Evolutionary conservation across 2,329 filamentous ascomycete species (phyloP), one percentile per base, ranked within the genome.

Genomic region (Celoporthe dispersa): DNA sequence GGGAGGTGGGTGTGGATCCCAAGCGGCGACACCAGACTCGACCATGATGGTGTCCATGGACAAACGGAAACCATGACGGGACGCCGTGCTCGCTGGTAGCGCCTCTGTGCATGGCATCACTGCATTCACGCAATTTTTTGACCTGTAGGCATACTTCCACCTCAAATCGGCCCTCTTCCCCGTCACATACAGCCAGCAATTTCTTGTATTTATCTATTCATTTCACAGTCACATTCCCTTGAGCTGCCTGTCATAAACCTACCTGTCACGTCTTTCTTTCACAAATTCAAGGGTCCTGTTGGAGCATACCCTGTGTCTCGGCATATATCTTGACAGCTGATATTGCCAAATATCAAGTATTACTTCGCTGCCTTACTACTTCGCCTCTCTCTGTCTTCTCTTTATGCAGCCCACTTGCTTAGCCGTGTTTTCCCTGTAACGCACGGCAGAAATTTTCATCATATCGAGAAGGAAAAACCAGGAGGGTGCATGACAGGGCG

Each of bases 131-230:
- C 48, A 64, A 68, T n/a, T n/a, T n/a, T n/a, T n/a, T n/a, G n/a
- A 48, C 69, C 61, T 74, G 68, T 39, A 74, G 44, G 19, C 62
- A 62, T 59, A 65, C 77, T 37, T 73, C 69, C 66, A 75, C 72
- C 73, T 76, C 37, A 35, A 37, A 33, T 22, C 39, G 5, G n/a
- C 28, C 41, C 19, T 53, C 28, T n/a, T 25, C 37, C n/a, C 19
- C 41, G 57, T 25, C 64, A 35, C 60, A 33, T n/a, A 31, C 57
- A 63, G 39, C n/a, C 28, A 63, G 48, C 60, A 31, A 35, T 66
- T 70, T 41, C 59, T 68, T 70, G 70, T 72, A 68, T 66, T 48
- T 53, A 31, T 66, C 57, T 64, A 41, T 68, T 39, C 63, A n/a
- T 31, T 57, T 28, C 59, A 7, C 44, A 48, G 12, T 48, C 66